These are phyloP conservation scores for Phlegmacium glaucopus DNA, from an alignment of 768 basidiomycete genomes.

Conservation along the genomic window DNA sequence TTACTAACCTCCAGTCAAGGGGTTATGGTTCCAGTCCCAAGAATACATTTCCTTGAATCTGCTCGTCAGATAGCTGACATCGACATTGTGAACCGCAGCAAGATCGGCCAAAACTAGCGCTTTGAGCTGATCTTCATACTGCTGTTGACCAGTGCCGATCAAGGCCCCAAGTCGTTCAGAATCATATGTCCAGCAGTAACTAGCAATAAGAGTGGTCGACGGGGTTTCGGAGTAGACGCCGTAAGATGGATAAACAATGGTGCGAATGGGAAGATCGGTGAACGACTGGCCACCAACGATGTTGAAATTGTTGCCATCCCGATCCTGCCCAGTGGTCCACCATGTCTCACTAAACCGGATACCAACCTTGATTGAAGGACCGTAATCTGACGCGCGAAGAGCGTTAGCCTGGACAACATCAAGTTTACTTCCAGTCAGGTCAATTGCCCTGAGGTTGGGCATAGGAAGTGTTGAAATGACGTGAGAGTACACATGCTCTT, in stretches of 20 bases:
- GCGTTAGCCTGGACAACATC: conserved; percentile 28
- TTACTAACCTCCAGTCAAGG: conserved; percentile 29
- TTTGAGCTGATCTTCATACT: conserved; percentile 19
- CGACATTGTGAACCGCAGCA: conserved; percentile 23
- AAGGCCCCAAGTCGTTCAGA: conserved; percentile 35
- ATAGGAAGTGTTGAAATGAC: conserved; percentile 33
- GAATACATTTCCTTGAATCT: conserved; percentile 20
- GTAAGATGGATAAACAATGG: conserved; percentile 43
- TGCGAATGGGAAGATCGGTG: conserved; percentile 40
- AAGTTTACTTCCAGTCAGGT: conserved; percentile 20
- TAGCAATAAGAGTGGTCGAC: conserved; percentile 32
- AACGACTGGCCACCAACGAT: conserved; percentile 38
- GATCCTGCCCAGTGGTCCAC: conserved; percentile 28
- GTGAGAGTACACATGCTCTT: conserved; percentile 11
- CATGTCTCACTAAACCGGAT: conserved; percentile 31
- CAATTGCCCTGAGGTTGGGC: conserved; percentile 24
- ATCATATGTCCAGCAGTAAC: conserved; percentile 39
- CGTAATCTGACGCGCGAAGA: conserved; percentile 28
- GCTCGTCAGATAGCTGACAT: conserved; percentile 12
- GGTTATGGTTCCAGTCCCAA: conserved; percentile 33
- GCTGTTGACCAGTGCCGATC: conserved; percentile 14
- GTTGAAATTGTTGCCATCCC: conserved; percentile 15
- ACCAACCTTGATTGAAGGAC: conserved; percentile 32
- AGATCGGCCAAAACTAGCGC: conserved; percentile 29
- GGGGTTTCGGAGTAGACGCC: conserved; percentile 22